A percentile compares a stretch with the other conserved stretches of the same genome.
Conservation (phyloP, 345 rosid genomes). For the Boechera divaricarpa region DNA sequence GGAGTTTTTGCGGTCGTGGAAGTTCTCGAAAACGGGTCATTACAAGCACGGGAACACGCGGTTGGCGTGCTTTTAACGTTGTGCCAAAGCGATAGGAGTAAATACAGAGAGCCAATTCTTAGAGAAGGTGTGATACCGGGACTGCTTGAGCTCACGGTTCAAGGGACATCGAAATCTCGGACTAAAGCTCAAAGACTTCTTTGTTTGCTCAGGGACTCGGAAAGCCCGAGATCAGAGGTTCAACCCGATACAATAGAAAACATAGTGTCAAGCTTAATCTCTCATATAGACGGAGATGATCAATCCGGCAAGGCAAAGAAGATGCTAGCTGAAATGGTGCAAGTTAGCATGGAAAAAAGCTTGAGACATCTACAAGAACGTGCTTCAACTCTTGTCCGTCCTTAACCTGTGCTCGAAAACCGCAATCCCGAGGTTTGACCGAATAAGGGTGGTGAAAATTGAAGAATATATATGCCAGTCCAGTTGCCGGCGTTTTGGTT, state of each 20-base stretch:
- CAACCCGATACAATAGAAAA: constrained; percentile 86
- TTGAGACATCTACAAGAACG: constrained; percentile 92
- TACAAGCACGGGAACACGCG: constrained; percentile 84
- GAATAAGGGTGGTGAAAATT: constrained; percentile 23
- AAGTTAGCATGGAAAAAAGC: constrained; percentile 98
- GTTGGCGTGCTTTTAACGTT: constrained; percentile 76
- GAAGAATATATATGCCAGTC: constrained; percentile 41
- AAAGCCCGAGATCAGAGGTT: constrained; percentile 71
- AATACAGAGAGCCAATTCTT: constrained; percentile 88
- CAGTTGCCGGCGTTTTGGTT: constrained; percentile 38
- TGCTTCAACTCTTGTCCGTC: constrained; percentile 81
- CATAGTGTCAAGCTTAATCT: constrained; percentile 87
- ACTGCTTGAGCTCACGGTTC: constrained; percentile 93
- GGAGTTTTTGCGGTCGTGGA: constrained; percentile 87
- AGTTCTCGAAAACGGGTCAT: constrained; percentile 85
- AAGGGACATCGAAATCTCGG: constrained; percentile 87
- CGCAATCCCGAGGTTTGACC: constrained; percentile 5
- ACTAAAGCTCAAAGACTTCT: constrained; percentile 75
- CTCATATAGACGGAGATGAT: constrained; percentile 88
- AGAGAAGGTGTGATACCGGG: constrained; percentile 98
- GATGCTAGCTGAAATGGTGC: constrained; percentile 98
- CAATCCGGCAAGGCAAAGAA: constrained; percentile 91
- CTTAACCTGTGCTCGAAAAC: constrained; percentile 36
- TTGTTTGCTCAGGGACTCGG: constrained; percentile 74
- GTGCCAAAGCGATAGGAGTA: constrained; percentile 89